Evolutionary conservation across 345 rosid species (phyloP).

Genomic region (Firmiana major): DNA sequence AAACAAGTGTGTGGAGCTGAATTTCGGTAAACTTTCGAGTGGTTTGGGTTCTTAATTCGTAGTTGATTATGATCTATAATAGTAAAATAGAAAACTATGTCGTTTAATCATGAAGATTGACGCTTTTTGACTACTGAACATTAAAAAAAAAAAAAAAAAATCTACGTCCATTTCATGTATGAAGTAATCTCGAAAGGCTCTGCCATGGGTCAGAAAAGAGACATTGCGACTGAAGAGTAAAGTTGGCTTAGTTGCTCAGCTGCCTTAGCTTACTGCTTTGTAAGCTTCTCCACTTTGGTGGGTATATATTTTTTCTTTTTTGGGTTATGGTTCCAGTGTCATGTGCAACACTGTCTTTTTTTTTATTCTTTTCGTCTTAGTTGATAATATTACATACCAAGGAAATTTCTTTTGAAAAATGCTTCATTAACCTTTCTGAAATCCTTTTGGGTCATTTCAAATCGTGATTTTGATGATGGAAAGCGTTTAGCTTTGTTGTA

Average conservation of each 20-base stretch:
- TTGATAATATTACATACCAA: not conserved
- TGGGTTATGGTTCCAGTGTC: not conserved
- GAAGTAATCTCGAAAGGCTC: not conserved
- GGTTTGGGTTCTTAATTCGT: slow-evolving; percentile 1
- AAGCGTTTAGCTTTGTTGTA: not conserved
- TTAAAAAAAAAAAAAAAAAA: too few relatives aligned
- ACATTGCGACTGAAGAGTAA: not conserved
- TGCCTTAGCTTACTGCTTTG: not conserved
- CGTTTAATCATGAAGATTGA: not conserved
- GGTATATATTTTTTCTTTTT: not conserved
- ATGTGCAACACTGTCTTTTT: not conserved
- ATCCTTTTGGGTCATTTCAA: not conserved
- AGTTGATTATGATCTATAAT: not conserved
- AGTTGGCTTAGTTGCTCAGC: slow-evolving; percentile 1
- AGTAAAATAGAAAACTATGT: not conserved
- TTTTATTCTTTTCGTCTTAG: not conserved
- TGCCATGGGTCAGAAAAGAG: not conserved
- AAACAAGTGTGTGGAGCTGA: not conserved
- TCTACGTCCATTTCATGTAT: not conserved
- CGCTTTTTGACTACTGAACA: not conserved
- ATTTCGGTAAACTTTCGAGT: not conserved
- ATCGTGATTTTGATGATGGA: not conserved
- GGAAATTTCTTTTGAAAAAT: not conserved
- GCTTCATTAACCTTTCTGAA: not conserved
- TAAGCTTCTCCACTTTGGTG: not conserved